Conservation (phyloP, 2,329 filamentous ascomycete species). For the Cordyceps cateniannulata region DNA sequence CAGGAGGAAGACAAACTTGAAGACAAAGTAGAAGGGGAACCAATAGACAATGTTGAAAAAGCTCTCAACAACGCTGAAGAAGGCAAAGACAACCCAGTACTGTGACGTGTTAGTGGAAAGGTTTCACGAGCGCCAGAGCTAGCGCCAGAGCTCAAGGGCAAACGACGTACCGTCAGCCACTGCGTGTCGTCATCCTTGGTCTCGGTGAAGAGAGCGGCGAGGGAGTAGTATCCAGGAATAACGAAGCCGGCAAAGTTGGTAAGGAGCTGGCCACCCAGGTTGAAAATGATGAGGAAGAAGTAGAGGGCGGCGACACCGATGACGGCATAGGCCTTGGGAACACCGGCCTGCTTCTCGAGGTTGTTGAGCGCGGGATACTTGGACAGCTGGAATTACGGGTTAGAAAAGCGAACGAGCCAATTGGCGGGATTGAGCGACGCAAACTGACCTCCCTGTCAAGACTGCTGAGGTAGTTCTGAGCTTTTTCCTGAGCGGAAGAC, state of each 20-base stretch:
- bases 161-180: conserved; percentile 60
- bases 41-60: conserved; percentile 81
- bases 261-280: conserved; percentile 81
- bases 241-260: conserved; percentile 82
- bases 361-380: conserved; percentile 81
- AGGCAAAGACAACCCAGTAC: conserved; percentile 86
- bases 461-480: conserved; percentile 68
- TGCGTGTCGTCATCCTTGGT: conserved; percentile 75
- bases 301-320: conserved; percentile 72
- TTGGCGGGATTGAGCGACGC: neutral
- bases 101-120: conserved; percentile 34
- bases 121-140: neutral
- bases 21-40: conserved; percentile 99
- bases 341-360: conserved; percentile 74
- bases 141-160: neutral
- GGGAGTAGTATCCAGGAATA: conserved; percentile 78
- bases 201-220: conserved; percentile 67
- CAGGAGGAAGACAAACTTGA: conserved; percentile 96
- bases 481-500: conserved; percentile 68
- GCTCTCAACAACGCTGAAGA: conserved; percentile 78
- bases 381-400: conserved; percentile 53
- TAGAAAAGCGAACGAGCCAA: neutral
- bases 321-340: conserved; percentile 80
- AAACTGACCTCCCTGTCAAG: conserved; percentile 74
- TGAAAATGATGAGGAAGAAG: conserved; percentile 89